Evolutionary conservation across 2,329 filamentous ascomycete genomes (phyloP).

Genomic region (Cercospora janseana): DNA sequence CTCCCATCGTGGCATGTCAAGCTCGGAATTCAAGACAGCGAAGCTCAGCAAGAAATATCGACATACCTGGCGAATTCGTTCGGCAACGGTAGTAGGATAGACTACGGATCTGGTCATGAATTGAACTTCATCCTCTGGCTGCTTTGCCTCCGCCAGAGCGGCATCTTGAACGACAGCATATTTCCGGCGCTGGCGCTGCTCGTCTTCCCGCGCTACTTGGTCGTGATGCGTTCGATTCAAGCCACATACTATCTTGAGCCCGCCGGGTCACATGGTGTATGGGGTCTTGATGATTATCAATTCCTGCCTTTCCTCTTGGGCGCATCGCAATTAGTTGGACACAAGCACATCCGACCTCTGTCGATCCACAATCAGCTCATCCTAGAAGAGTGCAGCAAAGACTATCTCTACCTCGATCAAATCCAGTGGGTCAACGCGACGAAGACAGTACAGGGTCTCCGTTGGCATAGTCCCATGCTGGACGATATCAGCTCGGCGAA

Average conservation of each 20-base stretch:
- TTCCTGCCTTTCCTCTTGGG: constrained; percentile 55
- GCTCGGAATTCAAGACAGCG: constrained; percentile 53
- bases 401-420: constrained; percentile 90
- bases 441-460: constrained; percentile 88
- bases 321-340: constrained; percentile 60
- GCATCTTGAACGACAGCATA: constrained; percentile 60
- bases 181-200: constrained; percentile 73
- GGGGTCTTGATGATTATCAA: constrained; percentile 55
- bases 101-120: constrained; percentile 97
- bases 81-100: constrained; percentile 81
- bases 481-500: constrained; percentile 93
- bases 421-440: constrained; percentile 93
- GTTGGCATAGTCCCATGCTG: constrained; percentile 98
- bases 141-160: constrained; percentile 83
- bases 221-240: constrained; percentile 83
- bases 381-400: constrained; percentile 77
- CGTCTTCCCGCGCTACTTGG: constrained; percentile 79
- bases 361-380: constrained; percentile 82
- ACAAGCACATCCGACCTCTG: constrained; percentile 55
- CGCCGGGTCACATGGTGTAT: constrained; percentile 53
- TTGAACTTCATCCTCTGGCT: constrained; percentile 97
- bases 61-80: constrained; percentile 81
- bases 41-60: constrained; percentile 67
- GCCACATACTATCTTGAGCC: constrained; percentile 95
- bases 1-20: constrained; percentile 61